These are phyloP conservation scores for Hemileia vastatrix DNA, from an alignment of 1,284 basidiomycete genomes.

Conservation along the genomic window DNA sequence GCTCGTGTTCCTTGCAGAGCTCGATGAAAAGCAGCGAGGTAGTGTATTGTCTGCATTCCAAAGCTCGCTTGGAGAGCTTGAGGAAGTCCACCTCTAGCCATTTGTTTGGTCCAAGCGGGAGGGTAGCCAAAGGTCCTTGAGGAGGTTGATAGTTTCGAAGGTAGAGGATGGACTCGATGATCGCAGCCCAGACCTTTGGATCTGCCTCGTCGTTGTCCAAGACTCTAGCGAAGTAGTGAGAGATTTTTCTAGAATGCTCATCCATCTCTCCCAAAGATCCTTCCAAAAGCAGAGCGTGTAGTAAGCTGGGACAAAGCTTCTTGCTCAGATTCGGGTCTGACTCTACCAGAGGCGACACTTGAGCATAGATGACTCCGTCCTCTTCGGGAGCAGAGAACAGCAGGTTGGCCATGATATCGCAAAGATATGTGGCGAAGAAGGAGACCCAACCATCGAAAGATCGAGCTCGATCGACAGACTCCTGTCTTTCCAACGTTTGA, in stretches of 20 bases:
- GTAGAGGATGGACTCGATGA: constrained; percentile 71
- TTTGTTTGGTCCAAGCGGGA: constrained; percentile 60
- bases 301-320: constrained; percentile 61
- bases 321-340: constrained; percentile 56
- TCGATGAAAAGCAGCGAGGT: constrained; percentile 84
- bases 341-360: constrained; percentile 56
- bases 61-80: constrained; percentile 63
- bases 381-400: no score
- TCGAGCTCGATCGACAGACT: constrained; percentile 29
- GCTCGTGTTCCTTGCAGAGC: constrained; percentile 56
- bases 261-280: constrained; percentile 41
- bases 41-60: constrained; percentile 69
- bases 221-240: constrained; percentile 45
- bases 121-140: no score
- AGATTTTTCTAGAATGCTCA: constrained; percentile 20
- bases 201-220: constrained; percentile 50
- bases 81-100: constrained; percentile 75
- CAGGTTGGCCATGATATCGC: constrained; percentile 55
- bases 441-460: constrained; percentile 61
- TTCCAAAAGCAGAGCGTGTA: constrained; percentile 57
- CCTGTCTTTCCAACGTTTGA: constrained; percentile 25
- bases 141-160: constrained; percentile 58
- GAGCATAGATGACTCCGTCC: constrained; percentile 58
- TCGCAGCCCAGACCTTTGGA: constrained; percentile 52
- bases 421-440: constrained; percentile 55